Conservation (phyloP, 2,329 filamentous ascomycete genomes). For the Arthrobotrys iridis region DNA sequence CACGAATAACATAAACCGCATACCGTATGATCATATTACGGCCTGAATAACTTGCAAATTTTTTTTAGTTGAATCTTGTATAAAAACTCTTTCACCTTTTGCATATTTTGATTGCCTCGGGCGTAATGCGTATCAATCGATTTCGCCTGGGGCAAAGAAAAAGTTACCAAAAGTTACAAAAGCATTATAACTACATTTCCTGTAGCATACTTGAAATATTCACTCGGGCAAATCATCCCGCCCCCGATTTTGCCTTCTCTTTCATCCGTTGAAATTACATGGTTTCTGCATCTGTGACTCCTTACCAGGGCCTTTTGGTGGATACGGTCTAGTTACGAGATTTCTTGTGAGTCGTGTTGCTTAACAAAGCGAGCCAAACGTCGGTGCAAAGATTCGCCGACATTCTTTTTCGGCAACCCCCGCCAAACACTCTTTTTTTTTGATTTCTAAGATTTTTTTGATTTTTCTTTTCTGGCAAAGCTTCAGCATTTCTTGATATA, state of each 20-base stretch:
- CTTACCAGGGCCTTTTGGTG: not conserved
- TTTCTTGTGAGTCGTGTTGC: too few relatives aligned
- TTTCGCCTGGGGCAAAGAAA: not conserved
- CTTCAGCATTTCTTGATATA: constrained; percentile 22
- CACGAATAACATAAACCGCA: not conserved
- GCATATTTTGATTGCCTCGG: not conserved
- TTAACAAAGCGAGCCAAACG: constrained; percentile 35
- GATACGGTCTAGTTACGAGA: too few relatives aligned
- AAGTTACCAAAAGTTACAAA: constrained; percentile 44
- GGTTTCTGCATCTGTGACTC: constrained; percentile 20
- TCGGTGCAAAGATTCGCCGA: constrained; percentile 51
- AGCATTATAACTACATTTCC: constrained; percentile 19
- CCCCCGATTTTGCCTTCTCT: not conserved
- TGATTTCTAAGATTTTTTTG: constrained; percentile 52
- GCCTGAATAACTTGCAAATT: not conserved
- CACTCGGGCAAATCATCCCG: not conserved
- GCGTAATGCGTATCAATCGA: not conserved
- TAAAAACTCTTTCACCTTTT: constrained; percentile 3
- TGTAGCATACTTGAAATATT: constrained; percentile 27
- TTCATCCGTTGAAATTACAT: not conserved
- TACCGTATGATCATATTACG: not conserved
- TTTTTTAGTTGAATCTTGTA: constrained; percentile 16
- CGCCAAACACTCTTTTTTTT: constrained; percentile 35
- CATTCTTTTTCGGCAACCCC: constrained; percentile 43
- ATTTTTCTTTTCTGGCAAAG: not conserved